Evolutionary conservation across 2,329 filamentous ascomycete genomes (phyloP), one percentile per base, ranked within the genome.

Genomic region (Fusarium beomiforme): DNA sequence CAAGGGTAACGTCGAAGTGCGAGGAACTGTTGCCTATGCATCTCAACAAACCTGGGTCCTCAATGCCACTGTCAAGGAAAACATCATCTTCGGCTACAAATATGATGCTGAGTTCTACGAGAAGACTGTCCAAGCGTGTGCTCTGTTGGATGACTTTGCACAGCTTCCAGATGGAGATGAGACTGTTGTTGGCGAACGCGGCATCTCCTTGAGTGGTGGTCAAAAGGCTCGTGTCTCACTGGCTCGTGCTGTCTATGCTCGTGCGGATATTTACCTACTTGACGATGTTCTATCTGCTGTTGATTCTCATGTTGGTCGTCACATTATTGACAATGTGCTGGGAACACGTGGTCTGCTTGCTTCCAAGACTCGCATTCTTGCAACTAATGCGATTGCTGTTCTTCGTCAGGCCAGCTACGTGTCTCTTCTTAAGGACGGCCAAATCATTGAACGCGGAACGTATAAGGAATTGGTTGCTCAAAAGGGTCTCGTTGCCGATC

Each of bases 61-160:
- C 91, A 99, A 99, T 78, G 96, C 96, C 12, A 97, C 93, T 33
- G 95, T 99, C 61, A 93, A 94, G 76, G 96, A 99, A 78, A 99
- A 99, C 78, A 97, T 99, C 74, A 87, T 98, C 8, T 99, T 99
- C 78, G 96, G 96, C 3, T 94, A 99, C 82, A 91, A 93, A 49
- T 98, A 93, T 85, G 95, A 99, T 81, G 91, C 95, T 8, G 88
- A 91, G 33, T 99, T 99, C 81, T 99, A 99, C 82, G 93, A 98
- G 60, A 91, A 93, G 77, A 98, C 95, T 1, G 87, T 99, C 54
- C 91, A 93, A 78, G 95, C 96, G 42, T 99, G 97, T 79, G 96
- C 96, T 47, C 85, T 99, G 36, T 78, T 92, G 9, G 95, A 98
- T 73, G 96, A 99, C 79, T 98, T 99, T 81, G 89, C 91, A 49